These are phyloP conservation scores for Lasiosphaeriaceae sp. DNA, from an alignment of 495 filamentous ascomycete genomes.

Conservation along the genomic window DNA sequence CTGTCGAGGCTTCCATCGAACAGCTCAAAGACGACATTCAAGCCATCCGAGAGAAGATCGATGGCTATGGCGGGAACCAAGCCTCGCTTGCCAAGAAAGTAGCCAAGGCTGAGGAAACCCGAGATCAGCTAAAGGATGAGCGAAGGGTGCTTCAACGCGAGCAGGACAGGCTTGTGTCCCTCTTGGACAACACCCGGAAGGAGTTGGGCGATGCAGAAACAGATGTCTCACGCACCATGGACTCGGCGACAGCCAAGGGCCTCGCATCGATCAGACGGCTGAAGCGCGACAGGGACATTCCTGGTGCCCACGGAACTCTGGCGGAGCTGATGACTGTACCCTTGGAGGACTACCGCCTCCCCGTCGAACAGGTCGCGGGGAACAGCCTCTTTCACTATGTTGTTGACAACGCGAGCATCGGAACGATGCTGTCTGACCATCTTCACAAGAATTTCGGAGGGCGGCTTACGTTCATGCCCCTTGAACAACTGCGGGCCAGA, in stretches of 20 bases:
- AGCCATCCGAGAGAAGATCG: conserved; percentile 65
- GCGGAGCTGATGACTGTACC: conserved; percentile 83
- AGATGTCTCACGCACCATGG: conserved; percentile 79
- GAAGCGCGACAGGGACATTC: conserved; percentile 68
- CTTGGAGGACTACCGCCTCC: conserved; percentile 75
- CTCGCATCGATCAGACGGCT: conserved; percentile 76
- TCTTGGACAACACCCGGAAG: conserved; percentile 65
- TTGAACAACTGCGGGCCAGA: conserved; percentile 70
- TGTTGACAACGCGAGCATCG: conserved; percentile 87
- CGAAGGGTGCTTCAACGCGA: conserved; percentile 89
- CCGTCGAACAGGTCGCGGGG: conserved; percentile 90
- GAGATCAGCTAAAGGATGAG: conserved; percentile 78
- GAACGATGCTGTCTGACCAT: conserved; percentile 71
- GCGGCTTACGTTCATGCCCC: conserved; percentile 92
- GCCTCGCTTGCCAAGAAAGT: conserved; percentile 68
- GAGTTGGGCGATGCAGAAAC: conserved; percentile 75
- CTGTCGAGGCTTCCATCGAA: conserved; percentile 66
- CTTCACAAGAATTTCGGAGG: conserved; percentile 76
- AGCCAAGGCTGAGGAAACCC: conserved; percentile 71
- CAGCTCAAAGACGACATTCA: conserved; percentile 69
- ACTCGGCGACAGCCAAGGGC: conserved; percentile 77
- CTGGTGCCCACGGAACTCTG: conserved; percentile 88
- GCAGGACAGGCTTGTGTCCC: conserved; percentile 77
- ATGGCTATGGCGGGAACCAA: conserved; percentile 71
- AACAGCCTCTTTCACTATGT: conserved; percentile 95